Evolutionary conservation across 2,329 filamentous ascomycete species (phyloP).

Genomic region (Colletotrichum chlorophyti): DNA sequence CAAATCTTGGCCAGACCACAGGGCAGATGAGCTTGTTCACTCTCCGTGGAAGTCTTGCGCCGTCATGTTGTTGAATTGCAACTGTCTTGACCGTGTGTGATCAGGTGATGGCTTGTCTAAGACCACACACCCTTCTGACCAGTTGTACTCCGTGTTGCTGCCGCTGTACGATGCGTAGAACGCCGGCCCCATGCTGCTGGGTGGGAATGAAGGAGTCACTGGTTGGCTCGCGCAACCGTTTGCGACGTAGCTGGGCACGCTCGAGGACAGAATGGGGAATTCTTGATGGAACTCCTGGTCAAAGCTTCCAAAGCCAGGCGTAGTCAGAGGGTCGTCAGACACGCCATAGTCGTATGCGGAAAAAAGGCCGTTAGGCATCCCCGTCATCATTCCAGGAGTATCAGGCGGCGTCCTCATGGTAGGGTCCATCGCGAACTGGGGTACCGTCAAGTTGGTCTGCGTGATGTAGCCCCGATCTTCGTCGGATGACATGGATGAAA

Average conservation of each 20-base stretch:
- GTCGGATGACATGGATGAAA: conserved; percentile 46
- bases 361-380: conserved; percentile 48
- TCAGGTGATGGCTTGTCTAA: conserved; percentile 42
- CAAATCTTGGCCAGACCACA: no score
- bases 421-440: conserved; percentile 42
- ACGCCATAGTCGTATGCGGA: conserved; percentile 45
- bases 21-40: no score
- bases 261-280: conserved; percentile 43
- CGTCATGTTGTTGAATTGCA: conserved; percentile 46
- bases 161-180: conserved; percentile 44
- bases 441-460: conserved; percentile 32
- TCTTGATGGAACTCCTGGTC: conserved; percentile 53
- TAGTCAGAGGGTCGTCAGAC: conserved; percentile 56
- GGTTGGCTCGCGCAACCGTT: conserved; percentile 51
- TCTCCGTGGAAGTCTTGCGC: conserved; percentile 31
- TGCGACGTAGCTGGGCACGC: conserved; percentile 55
- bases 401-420: conserved; percentile 60
- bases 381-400: conserved; percentile 55
- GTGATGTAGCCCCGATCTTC: conserved; percentile 38
- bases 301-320: conserved; percentile 52
- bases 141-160: conserved; percentile 57
- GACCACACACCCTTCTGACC: conserved; percentile 49
- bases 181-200: conserved; percentile 47
- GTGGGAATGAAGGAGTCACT: conserved; percentile 53
- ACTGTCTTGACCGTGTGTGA: conserved; percentile 34